Evolutionary conservation across 371 early-diverging fungal species (phyloP), one percentile per base, ranked within the genome.

Genomic region (Mycotypha africana): DNA sequence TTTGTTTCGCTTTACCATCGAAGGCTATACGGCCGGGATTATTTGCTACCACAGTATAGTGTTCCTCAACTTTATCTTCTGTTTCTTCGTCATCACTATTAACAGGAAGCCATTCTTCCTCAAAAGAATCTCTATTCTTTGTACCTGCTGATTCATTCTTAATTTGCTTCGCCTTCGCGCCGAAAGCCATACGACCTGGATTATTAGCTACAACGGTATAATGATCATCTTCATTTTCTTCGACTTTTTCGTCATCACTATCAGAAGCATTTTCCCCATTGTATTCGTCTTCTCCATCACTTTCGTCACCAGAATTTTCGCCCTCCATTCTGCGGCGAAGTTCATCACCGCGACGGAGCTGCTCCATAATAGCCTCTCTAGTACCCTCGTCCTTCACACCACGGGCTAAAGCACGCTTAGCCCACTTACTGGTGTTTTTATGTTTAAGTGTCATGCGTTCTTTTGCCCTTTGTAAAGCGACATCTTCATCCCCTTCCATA

Each of bases 401-500:
- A 32, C 79, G 70, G 45, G 76, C 71, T 32, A 89, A 60, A 69
- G 91, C 80, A 22, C 83, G 76, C 54, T 85, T 89, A 21, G 95
- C 95, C 98, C 97, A 97, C 58, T 96, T 92, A 49, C 93, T 85
- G 0, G 86, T 91, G 54, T 90, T 91, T 66, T 93, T 93, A 70
- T 96, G 97, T 31, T 91, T 82, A 49, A 93, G 66, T 3, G 95
- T 78, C 86, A 97, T 89, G 23, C 98, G 88, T 61, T 95, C 97
- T 65, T 88, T 80, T 4, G 93, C 95, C 33, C 97, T 78, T 34
- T 74, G 75, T 33, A 73, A 53, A 33, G 94, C 93, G 37, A 84
- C 67, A 56, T 87, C 70, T 39, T 86, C 82, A 33, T 84, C 77
- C 3, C 52, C 60, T 1, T 80, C 83, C 39, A 69, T 54, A 28